Conservation (phyloP, 1,284 basidiomycete genomes). For the Cutaneotrichosporon mucoides region DNA sequence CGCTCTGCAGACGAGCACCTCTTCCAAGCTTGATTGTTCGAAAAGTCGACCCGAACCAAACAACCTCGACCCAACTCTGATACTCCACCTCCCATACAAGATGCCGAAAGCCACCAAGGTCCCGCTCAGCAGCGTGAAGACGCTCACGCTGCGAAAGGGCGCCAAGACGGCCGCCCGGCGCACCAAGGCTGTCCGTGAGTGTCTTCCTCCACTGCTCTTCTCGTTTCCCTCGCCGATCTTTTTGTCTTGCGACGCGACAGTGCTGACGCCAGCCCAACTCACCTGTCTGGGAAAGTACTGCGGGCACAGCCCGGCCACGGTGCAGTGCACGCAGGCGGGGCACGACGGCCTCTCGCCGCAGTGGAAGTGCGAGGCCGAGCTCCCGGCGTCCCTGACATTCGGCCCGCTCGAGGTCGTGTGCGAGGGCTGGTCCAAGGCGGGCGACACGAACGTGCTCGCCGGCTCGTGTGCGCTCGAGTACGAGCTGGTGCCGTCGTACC, state of each 20-base stretch:
- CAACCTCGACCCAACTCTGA: too few species aligned
- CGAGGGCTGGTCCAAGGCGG: conserved; percentile 77
- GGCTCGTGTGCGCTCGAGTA: conserved; percentile 81
- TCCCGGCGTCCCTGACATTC: conserved; percentile 72
- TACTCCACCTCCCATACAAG: too few species aligned
- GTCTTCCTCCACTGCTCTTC: too few species aligned
- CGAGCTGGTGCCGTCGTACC: conserved; percentile 54
- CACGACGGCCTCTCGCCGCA: conserved; percentile 70
- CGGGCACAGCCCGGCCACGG: conserved; percentile 74
- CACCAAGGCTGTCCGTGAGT: conserved; percentile 58
- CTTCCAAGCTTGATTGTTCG: too few species aligned
- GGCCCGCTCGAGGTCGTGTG: conserved; percentile 79
- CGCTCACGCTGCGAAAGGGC: conserved; percentile 75
- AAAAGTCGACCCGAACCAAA: too few species aligned
- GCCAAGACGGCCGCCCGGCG: conserved; percentile 63
- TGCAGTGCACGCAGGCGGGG: conserved; percentile 75
- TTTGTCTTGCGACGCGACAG: not conserved
- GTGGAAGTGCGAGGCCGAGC: conserved; percentile 89
- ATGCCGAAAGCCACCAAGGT: conserved; percentile 42
- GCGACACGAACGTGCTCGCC: conserved; percentile 78
- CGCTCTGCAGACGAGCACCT: too few species aligned
- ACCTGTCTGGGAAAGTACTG: conserved; percentile 76
- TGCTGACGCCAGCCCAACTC: conserved; percentile 57
- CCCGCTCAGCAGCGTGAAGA: conserved; percentile 62
- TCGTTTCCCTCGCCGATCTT: too few species aligned